A percentile compares a stretch with the other conserved stretches of the same genome.
Evolutionary conservation across 1,284 basidiomycete species (phyloP).

Genomic region (Microbotryum intermedium): DNA sequence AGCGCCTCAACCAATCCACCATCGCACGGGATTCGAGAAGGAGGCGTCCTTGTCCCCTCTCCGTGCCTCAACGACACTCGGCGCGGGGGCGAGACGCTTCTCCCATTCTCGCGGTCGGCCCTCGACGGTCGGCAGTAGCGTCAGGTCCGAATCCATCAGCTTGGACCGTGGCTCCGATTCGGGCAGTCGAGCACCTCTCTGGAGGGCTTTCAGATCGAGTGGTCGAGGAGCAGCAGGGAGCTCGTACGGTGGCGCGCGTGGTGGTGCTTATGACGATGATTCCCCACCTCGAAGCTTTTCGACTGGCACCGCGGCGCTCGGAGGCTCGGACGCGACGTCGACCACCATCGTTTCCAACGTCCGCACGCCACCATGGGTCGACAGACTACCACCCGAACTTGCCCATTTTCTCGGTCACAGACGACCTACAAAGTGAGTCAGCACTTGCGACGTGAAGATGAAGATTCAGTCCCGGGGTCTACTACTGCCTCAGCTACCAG

Average conservation of each 20-base stretch:
- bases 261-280: too few species aligned
- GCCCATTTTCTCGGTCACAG: constrained; percentile 9
- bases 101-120: constrained; percentile 4
- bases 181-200: constrained; percentile 12
- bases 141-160: background rate
- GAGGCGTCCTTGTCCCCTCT: too few species aligned
- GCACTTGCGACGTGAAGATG: too few species aligned
- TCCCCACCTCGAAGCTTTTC: too few species aligned
- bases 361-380: background rate
- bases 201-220: background rate
- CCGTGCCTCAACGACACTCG: background rate
- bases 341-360: too few species aligned
- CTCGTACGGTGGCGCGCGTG: background rate
- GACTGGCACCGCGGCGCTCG: too few species aligned
- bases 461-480: too few species aligned
- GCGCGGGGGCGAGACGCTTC: background rate
- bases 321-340: too few species aligned
- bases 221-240: background rate
- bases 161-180: background rate
- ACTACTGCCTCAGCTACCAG: too few species aligned
- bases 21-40: too few species aligned
- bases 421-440: background rate
- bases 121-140: background rate
- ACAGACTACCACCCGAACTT: background rate
- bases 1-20: too few species aligned